phyloP scores from a whole-genome alignment of 176 grass and related monocot species.

The Oryza rufipogon region DNA sequence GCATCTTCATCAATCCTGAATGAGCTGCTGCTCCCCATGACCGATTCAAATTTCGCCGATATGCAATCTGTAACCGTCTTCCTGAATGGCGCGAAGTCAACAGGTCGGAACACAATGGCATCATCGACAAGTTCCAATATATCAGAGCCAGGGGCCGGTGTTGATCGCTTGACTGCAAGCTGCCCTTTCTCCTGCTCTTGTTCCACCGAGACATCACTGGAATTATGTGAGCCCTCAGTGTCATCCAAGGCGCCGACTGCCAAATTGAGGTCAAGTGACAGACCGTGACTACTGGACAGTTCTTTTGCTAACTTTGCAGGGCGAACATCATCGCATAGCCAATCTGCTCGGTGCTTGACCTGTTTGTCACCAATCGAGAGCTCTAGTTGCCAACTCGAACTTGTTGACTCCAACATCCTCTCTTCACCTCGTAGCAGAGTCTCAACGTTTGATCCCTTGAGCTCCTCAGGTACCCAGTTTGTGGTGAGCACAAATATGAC shows the following conservation, averaged over 20 bases:
- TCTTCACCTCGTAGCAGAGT: conserved; percentile 59
- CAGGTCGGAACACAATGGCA: conserved; percentile 72
- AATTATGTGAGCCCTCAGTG: conserved; percentile 79
- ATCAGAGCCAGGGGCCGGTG: conserved; percentile 53
- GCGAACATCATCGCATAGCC: conserved; percentile 55
- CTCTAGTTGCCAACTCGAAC: conserved; percentile 72
- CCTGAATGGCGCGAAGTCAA: conserved; percentile 63
- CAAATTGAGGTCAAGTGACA: conserved; percentile 88
- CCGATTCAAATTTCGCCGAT: conserved; percentile 54
- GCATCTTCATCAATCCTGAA: conserved; percentile 83
- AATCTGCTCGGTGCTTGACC: conserved; percentile 75
- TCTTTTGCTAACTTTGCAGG: conserved; percentile 78
- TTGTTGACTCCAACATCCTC: conserved; percentile 66
- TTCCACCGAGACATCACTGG: conserved; percentile 86
- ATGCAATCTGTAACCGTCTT: conserved; percentile 66
- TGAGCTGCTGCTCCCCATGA: conserved; percentile 52
- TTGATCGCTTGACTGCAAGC: conserved; percentile 52
- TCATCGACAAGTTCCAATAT: conserved; percentile 67
- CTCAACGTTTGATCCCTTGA: conserved; percentile 48
- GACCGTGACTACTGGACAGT: conserved; percentile 34
- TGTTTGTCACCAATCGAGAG: conserved; percentile 61
- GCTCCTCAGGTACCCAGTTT: conserved; percentile 76
- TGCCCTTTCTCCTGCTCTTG: conserved; percentile 79
- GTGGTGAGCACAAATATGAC: conserved; percentile 83
- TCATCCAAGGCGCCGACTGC: conserved; percentile 66